These are phyloP conservation scores for Magnolia sinica DNA, from an alignment of 164 flowering plant genomes.

Conservation along the genomic window DNA sequence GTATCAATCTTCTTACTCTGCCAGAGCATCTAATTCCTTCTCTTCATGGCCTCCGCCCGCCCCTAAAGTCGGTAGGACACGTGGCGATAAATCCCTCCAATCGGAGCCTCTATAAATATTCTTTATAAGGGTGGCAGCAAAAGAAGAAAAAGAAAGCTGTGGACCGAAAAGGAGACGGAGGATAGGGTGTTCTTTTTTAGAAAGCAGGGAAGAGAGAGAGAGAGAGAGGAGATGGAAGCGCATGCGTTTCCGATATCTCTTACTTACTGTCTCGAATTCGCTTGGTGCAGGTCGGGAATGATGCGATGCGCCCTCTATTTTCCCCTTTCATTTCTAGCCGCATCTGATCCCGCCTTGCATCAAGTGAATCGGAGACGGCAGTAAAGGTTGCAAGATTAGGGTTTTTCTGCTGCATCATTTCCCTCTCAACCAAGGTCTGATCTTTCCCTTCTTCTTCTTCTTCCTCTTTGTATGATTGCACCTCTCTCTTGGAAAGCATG, in stretches of 20 bases:
- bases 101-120: neutral
- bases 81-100: neutral
- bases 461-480: neutral
- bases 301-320: neutral
- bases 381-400: conserved; percentile 23
- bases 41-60: no score
- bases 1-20: no score
- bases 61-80: no score
- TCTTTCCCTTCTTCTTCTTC: neutral
- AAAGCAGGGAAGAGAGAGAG: neutral
- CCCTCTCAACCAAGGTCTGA: neutral
- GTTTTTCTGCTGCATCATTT: neutral
- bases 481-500: neutral
- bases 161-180: no score
- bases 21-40: no score
- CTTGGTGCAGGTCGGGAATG: conserved; percentile 94
- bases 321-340: conserved; percentile 12
- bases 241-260: conserved; percentile 7
- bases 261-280: conserved; percentile 58
- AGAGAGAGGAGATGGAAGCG: neutral
- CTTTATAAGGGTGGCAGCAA: neutral
- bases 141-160: neutral
- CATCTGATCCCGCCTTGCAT: conserved; percentile 73
- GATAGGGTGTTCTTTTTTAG: no score
- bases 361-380: conserved; percentile 74